These are phyloP conservation scores for Boletus huronensis DNA, from an alignment of 768 basidiomycete species.

Conservation along the genomic window DNA sequence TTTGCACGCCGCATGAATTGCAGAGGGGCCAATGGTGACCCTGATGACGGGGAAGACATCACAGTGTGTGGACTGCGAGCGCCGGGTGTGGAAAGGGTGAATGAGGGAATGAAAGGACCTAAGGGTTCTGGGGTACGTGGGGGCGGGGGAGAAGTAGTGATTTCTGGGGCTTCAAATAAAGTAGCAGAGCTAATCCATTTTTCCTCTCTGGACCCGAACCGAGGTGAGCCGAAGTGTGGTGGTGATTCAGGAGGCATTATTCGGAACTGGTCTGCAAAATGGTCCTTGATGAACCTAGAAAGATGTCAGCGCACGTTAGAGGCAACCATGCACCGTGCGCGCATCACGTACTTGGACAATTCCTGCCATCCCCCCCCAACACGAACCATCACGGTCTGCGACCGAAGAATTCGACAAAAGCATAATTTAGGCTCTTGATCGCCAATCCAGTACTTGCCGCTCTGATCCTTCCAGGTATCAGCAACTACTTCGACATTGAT, in stretches of 20 bases:
- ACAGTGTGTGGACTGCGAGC: conserved; percentile 45
- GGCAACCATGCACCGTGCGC: background rate
- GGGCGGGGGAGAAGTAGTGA: conserved; percentile 33
- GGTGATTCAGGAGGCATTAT: conserved; percentile 62
- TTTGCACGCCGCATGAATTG: conserved; percentile 86
- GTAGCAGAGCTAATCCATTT: conserved; percentile 84
- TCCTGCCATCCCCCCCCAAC: conserved; percentile 96
- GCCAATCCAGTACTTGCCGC: conserved; percentile 96
- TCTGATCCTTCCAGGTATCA: conserved; percentile 88
- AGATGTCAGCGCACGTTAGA: conserved; percentile 5
- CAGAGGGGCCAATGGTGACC: conserved; percentile 74
- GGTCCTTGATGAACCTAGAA: conserved; percentile 77
- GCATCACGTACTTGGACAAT: conserved; percentile 69
- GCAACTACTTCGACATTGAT: conserved; percentile 79
- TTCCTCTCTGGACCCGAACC: conserved; percentile 50
- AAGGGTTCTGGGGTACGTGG: conserved; percentile 71
- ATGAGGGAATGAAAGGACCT: conserved; percentile 56
- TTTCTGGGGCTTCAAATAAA: conserved; percentile 54
- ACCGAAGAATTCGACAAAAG: conserved; percentile 87
- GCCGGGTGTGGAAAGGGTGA: conserved; percentile 52
- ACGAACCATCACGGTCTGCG: conserved; percentile 93
- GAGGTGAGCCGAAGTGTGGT: conserved; percentile 41
- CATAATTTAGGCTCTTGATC: conserved; percentile 86
- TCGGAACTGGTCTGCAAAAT: conserved; percentile 81
- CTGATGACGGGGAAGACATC: conserved; percentile 54